Base-by-base conservation (phyloP, 2,329 filamentous ascomycete genomes). In the Harringtonia lauricola region DNA sequence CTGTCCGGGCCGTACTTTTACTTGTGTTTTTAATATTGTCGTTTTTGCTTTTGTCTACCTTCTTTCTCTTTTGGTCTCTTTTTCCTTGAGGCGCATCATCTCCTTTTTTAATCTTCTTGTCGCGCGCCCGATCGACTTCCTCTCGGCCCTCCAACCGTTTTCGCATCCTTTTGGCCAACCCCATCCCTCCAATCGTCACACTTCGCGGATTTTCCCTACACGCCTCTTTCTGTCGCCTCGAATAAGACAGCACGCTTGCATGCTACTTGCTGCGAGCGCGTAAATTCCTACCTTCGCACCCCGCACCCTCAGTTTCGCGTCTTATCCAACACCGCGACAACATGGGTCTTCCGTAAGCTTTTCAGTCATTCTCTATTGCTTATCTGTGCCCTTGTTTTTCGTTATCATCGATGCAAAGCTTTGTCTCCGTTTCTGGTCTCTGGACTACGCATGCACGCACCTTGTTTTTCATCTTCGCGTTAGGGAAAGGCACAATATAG, bases 291-390 rank as follows among this genome's bases (percentile, higher is more conserved):
- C 24, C 10, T 26, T 26, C 24, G 24, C 24, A 26, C 6, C 24
- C 24, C 24, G 7, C 24, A 26, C 24, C 24, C 24, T 33, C n/a
- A 39, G 3, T 15, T 7, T 30, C 37, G 24, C 37, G 14, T 9
- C 36, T 26, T 15, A 33, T 33, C 15, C 36, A 10, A 10, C 19
- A 24, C 15, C 4, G 4, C 13, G 14, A 12, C 26, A 37, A 12
- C 15, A 51, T 51, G 49, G 49, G 49, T 39, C 49, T 49, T 33
- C 49, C 47, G 49, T 51, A 51, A 33, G 49, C 47, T 13, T 14
- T 31, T 17, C 13, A 13, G 14, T 37, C 30, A 29, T 21, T 31
- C 15, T 38, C n/a, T 28, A 3, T n/a, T 42, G 2, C 15, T 34
- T 5, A 4, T 24, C 15, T 24, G 19, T 19, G 9, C 12, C 18